A percentile compares a stretch with the other conserved stretches of the same genome.
Conservation (phyloP, 1,139 yeast genomes). For the Debaryomycetaceae sp. region DNA sequence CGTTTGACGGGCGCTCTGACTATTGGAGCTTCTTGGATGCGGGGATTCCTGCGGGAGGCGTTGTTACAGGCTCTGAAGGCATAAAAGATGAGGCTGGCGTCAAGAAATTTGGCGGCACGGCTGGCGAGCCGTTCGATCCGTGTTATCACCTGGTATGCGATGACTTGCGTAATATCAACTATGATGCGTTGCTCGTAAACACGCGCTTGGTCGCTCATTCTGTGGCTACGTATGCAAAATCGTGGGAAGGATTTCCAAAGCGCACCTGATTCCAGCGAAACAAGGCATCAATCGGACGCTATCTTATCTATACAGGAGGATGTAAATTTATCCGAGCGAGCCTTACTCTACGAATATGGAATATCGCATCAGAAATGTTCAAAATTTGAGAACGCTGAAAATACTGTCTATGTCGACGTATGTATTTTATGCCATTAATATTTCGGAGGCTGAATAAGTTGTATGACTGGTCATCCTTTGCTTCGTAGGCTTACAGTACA, state of each 20-base stretch:
- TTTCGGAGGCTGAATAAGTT: too few species aligned
- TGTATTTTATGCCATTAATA: too few species aligned
- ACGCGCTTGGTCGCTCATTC: conserved; percentile 86
- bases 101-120: conserved; percentile 51
- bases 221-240: conserved; percentile 71
- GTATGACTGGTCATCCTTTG: too few species aligned
- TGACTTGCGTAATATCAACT: conserved; percentile 62
- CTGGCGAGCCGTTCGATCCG: conserved; percentile 66
- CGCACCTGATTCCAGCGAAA: too few species aligned
- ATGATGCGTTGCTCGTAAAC: conserved; percentile 77
- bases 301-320: conserved; percentile 2
- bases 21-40: conserved; percentile 84
- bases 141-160: conserved; percentile 89
- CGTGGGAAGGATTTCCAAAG: conserved; percentile 58
- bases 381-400: too few species aligned
- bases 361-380: too few species aligned
- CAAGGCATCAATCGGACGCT: too few species aligned
- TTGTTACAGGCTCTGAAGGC: conserved; percentile 91
- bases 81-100: conserved; percentile 50
- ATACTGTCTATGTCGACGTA: too few species aligned
- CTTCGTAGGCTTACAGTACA: too few species aligned
- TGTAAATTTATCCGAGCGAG: conserved; percentile 8
- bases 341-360: conserved; percentile 6
- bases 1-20: conserved; percentile 93
- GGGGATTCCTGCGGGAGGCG: conserved; percentile 92